Evolutionary conservation across 2,329 filamentous ascomycete species (phyloP).

Genomic region (Elsinoe perseae): DNA sequence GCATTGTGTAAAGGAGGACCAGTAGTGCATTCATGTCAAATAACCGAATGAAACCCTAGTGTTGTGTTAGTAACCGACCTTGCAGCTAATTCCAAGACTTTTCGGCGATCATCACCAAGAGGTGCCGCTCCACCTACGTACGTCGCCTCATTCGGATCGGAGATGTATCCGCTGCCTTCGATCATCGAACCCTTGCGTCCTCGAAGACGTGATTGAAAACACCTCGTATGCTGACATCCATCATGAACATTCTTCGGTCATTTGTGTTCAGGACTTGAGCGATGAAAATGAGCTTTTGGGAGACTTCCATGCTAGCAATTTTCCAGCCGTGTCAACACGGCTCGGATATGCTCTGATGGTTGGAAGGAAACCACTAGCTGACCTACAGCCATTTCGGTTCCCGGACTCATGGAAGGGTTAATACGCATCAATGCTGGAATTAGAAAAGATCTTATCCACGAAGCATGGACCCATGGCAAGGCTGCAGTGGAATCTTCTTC

Average conservation of each 20-base stretch:
- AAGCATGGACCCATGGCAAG: neutral
- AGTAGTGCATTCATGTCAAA: too few relatives aligned
- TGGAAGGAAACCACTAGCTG: neutral
- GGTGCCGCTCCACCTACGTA: too few relatives aligned
- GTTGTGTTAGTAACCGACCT: too few relatives aligned
- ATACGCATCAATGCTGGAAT: neutral
- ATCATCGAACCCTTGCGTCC: too few relatives aligned
- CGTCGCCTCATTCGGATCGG: too few relatives aligned
- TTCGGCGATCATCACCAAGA: too few relatives aligned
- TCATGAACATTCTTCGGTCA: neutral
- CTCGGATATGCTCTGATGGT: neutral
- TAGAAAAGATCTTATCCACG: neutral
- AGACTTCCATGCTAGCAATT: conserved; percentile 18
- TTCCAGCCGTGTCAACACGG: neutral
- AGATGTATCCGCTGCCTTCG: too few relatives aligned
- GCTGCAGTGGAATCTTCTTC: neutral
- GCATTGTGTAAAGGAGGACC: too few relatives aligned
- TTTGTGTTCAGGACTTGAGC: neutral
- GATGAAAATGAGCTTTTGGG: conserved; percentile 20
- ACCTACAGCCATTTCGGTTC: neutral
- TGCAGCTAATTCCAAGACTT: too few relatives aligned
- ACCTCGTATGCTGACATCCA: too few relatives aligned
- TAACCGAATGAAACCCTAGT: too few relatives aligned
- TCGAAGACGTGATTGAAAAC: too few relatives aligned
- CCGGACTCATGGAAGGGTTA: neutral